Evolutionary conservation across 306 rosid species (phyloP).

Genomic region (Sicyos edulis): DNA sequence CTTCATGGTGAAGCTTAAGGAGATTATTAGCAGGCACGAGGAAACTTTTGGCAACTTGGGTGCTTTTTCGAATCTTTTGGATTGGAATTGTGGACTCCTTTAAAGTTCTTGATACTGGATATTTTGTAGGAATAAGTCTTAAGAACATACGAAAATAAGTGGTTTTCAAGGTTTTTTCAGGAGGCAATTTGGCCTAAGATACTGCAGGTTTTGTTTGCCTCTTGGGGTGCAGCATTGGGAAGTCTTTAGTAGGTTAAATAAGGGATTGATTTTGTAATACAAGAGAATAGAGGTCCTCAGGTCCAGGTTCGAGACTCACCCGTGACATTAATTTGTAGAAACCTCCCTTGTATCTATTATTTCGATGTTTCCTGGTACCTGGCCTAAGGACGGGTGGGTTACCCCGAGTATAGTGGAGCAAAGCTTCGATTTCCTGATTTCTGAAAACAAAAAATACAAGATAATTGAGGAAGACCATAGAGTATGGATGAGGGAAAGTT

Average conservation of each 20-base stretch:
- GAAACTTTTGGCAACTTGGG: background rate
- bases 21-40: background rate
- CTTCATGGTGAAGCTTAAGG: background rate
- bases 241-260: background rate
- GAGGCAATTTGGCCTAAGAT: background rate
- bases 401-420: too few relatives aligned
- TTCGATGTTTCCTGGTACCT: too few relatives aligned
- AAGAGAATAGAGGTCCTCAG: background rate
- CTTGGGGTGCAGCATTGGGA: background rate
- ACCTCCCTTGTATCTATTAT: too few relatives aligned
- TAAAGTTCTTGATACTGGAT: background rate
- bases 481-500: background rate
- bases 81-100: background rate
- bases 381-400: too few relatives aligned
- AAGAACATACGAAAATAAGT: background rate
- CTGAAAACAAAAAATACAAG: too few relatives aligned
- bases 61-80: background rate
- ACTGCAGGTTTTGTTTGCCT: background rate
- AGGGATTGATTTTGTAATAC: background rate
- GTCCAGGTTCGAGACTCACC: too few relatives aligned
- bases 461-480: background rate
- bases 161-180: background rate
- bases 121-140: too few relatives aligned
- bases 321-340: too few relatives aligned
- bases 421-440: too few relatives aligned